A percentile compares a stretch with the other conserved stretches of the same genome.
phyloP scores from a whole-genome alignment of 768 basidiomycete genomes.

The Leccinum subgranulosum region DNA sequence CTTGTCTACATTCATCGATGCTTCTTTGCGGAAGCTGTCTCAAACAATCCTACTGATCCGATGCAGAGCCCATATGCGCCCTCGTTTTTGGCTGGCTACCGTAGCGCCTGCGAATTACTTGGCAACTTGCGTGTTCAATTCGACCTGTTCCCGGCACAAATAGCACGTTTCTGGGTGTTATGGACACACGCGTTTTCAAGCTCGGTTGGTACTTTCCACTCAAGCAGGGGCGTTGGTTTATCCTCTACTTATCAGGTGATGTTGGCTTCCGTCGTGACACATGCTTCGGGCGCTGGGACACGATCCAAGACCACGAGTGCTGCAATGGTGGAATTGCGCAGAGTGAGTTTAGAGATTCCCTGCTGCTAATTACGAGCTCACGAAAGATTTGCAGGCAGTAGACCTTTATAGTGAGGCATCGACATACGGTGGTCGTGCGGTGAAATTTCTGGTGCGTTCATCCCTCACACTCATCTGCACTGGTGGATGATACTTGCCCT shows the following conservation, averaged over 20 bases:
- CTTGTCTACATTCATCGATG: conserved; percentile 71
- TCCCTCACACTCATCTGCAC: neutral
- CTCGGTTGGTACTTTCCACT: conserved; percentile 39
- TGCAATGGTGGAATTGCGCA: conserved; percentile 61
- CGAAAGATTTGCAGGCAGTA: conserved; percentile 37
- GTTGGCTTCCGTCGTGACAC: conserved; percentile 74
- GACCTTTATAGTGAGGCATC: conserved; percentile 67
- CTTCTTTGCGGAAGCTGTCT: conserved; percentile 72
- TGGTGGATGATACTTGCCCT: conserved; percentile 2
- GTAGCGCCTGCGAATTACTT: conserved; percentile 60
- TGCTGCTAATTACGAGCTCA: neutral
- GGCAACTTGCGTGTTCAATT: conserved; percentile 47
- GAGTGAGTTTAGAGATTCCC: conserved; percentile 11
- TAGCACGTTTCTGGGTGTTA: conserved; percentile 66
- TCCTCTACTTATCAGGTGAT: conserved; percentile 50
- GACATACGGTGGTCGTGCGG: conserved; percentile 58
- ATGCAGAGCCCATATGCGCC: conserved; percentile 65
- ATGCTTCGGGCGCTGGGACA: conserved; percentile 42
- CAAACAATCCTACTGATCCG: conserved; percentile 61
- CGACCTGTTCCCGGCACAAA: conserved; percentile 50
- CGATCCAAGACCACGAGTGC: conserved; percentile 67
- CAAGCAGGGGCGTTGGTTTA: neutral
- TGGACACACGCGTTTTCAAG: conserved; percentile 75
- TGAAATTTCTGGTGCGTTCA: conserved; percentile 61
- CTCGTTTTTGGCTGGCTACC: conserved; percentile 66